Evolutionary conservation across 768 basidiomycete species (phyloP).

Genomic region (Melanogaster broomeanus): DNA sequence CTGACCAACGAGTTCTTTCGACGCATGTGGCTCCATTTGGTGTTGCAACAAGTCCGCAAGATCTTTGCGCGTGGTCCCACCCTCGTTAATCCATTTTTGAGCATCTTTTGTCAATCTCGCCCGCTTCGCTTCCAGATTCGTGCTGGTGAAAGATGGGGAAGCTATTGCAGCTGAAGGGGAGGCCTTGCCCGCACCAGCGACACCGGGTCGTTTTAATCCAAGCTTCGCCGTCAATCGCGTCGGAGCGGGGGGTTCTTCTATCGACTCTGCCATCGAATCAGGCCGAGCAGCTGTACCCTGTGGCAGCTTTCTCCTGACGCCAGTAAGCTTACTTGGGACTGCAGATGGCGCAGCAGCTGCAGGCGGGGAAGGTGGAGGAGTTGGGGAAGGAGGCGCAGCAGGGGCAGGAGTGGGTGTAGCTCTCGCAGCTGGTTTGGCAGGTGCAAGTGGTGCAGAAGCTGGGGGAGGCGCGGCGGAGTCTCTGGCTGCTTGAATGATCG

Average conservation of each 20-base stretch:
- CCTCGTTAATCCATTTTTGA: conserved; percentile 83
- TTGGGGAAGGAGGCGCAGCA: conserved; percentile 28
- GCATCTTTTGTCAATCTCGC: conserved; percentile 72
- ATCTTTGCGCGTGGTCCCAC: conserved; percentile 82
- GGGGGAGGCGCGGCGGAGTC: conserved; percentile 38
- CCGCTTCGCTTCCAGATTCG: conserved; percentile 52
- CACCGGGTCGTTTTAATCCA: conserved; percentile 48
- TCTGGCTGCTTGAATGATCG: conserved; percentile 86
- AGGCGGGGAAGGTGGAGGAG: conserved; percentile 49
- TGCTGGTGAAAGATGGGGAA: conserved; percentile 36
- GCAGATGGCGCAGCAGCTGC: conserved; percentile 31
- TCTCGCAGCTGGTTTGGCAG: conserved; percentile 32
- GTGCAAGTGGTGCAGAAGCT: conserved; percentile 27
- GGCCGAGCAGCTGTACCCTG: conserved; percentile 53
- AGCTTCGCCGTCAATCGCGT: conserved; percentile 37
- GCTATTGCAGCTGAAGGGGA: conserved; percentile 34
- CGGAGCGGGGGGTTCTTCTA: conserved; percentile 34
- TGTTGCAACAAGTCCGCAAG: conserved; percentile 80
- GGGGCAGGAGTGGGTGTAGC: conserved; percentile 15
- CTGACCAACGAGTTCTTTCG: conserved; percentile 70
- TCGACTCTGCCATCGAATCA: conserved; percentile 41
- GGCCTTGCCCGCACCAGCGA: conserved; percentile 31
- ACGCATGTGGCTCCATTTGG: conserved; percentile 88
- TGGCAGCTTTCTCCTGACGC: conserved; percentile 74
- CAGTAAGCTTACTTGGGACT: conserved; percentile 48